phyloP scores from a whole-genome alignment of 2,329 filamentous ascomycete genomes.

The Microdochium paspali region DNA sequence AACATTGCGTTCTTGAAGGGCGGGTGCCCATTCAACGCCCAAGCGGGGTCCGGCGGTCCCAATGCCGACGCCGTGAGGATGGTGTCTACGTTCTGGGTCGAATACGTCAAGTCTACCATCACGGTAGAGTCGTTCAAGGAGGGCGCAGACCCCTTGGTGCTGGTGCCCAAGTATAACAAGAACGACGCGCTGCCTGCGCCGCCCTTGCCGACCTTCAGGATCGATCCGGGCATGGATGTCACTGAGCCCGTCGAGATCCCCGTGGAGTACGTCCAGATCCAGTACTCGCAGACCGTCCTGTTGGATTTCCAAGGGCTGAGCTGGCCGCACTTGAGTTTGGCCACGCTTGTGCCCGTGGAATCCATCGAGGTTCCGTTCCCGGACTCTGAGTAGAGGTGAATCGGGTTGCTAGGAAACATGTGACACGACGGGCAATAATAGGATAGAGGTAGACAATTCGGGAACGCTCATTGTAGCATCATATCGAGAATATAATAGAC shows the following conservation, averaged over 20 bases:
- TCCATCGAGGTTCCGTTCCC: not conserved
- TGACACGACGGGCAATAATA: too few relatives aligned
- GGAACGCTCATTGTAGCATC: too few relatives aligned
- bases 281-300: constrained; percentile 21
- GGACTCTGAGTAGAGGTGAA: too few relatives aligned
- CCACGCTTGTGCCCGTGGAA: not conserved
- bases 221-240: not conserved
- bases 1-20: constrained; percentile 19
- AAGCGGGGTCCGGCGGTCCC: too few relatives aligned
- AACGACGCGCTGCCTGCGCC: not conserved
- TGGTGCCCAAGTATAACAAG: not conserved
- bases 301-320: not conserved
- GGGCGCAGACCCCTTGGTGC: not conserved
- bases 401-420: too few relatives aligned
- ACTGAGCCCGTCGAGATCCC: constrained; percentile 4
- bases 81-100: not conserved
- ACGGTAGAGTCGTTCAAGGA: not conserved
- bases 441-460: too few relatives aligned
- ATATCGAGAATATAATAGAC: too few relatives aligned
- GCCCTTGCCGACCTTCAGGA: not conserved
- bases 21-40: too few relatives aligned
- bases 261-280: constrained; percentile 18
- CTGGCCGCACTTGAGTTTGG: not conserved
- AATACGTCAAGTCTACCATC: not conserved
- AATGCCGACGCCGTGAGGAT: not conserved